A percentile compares a stretch with the other conserved stretches of the same genome.
Conservation (phyloP, 345 rosid genomes). For the Salix dunnii region DNA sequence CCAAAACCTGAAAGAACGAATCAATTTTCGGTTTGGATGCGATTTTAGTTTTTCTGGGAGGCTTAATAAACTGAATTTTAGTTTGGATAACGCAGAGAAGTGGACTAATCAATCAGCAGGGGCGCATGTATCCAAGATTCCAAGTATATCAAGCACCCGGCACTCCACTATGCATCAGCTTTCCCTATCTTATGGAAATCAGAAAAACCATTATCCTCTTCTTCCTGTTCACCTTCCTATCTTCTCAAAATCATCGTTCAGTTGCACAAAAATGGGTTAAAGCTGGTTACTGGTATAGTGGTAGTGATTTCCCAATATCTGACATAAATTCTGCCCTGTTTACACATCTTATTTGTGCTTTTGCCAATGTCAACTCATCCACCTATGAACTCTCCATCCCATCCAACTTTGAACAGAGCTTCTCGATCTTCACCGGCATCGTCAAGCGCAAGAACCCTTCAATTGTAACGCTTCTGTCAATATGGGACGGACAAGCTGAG, state of each 20-base stretch:
- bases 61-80: too few species aligned
- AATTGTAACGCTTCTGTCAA: slow-evolving; percentile 25
- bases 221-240: neutral
- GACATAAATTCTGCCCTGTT: slow-evolving; percentile 10
- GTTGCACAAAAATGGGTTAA: slow-evolving; percentile 5
- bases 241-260: neutral
- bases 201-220: neutral
- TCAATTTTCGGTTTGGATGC: too few species aligned
- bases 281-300: slow-evolving; percentile 9
- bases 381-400: slow-evolving; percentile 10
- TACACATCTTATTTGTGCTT: slow-evolving; percentile 16
- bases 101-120: too few species aligned
- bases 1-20: too few species aligned
- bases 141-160: too few species aligned
- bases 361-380: slow-evolving; percentile 10
- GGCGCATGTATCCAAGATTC: too few species aligned
- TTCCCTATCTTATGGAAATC: neutral
- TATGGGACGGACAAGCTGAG: slow-evolving; percentile 29
- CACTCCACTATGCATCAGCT: too few species aligned
- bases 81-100: too few species aligned
- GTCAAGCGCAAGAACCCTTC: slow-evolving; percentile 30
- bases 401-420: neutral
- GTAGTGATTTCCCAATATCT: neutral
- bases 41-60: too few species aligned
- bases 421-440: slow-evolving; percentile 24